Conservation (phyloP, 164 flowering plant species). For the Protea cynaroides region DNA sequence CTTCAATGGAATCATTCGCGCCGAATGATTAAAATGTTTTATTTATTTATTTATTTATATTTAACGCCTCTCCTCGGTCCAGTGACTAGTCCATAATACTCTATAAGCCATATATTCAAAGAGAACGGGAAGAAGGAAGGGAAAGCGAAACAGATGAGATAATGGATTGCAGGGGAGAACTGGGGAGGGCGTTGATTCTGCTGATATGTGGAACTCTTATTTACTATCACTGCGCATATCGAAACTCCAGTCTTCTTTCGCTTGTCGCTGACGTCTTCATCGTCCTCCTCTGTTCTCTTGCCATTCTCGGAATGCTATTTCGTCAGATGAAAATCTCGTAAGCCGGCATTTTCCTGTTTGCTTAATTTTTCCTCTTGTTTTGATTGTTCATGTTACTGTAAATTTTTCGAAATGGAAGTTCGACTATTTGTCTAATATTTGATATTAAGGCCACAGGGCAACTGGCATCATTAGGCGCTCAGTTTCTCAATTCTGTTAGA, state of each 20-base stretch:
- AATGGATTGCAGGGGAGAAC: slow-evolving; percentile 28
- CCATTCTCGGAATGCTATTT: slow-evolving; percentile 94
- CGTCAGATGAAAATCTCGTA: slow-evolving; percentile 90
- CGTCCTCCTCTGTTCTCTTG: slow-evolving; percentile 95
- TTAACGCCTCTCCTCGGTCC: no score
- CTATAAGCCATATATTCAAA: no score
- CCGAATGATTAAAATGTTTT: no score
- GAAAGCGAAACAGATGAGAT: not conserved
- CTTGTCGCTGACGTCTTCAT: slow-evolving; percentile 86
- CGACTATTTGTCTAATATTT: not conserved
- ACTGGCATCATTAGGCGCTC: not conserved
- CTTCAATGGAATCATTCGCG: no score
- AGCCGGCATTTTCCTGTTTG: not conserved
- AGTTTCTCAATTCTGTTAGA: not conserved
- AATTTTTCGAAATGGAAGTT: not conserved
- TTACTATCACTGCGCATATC: slow-evolving; percentile 85
- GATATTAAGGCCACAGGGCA: not conserved
- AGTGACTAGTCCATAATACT: no score
- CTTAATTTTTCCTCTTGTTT: not conserved
- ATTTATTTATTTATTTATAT: no score
- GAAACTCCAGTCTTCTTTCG: slow-evolving; percentile 69
- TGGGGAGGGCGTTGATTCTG: slow-evolving; percentile 61
- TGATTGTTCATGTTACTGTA: not conserved
- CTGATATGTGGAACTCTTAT: slow-evolving; percentile 65
- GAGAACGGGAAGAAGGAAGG: not conserved